phyloP scores from a whole-genome alignment of 805 yeast species.

The Dipodascopsis uninucleata region DNA sequence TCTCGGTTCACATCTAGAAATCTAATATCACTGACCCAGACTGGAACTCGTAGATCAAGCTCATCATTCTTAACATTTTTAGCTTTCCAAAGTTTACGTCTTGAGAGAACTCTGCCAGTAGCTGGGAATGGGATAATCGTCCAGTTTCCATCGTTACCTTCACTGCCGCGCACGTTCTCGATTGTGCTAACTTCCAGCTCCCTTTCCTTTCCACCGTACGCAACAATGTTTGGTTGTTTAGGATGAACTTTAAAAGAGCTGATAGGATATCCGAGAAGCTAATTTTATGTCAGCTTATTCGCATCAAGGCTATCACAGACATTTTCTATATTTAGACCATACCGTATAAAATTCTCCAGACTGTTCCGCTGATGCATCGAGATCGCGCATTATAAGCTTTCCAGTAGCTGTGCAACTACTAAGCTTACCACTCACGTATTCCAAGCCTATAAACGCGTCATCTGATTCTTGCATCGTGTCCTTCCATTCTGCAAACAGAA shows the following conservation, averaged over 20 bases:
- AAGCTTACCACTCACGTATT: slow-evolving; percentile 19
- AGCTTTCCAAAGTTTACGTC: slow-evolving; percentile 53
- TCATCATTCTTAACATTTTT: slow-evolving; percentile 80
- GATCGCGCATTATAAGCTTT: slow-evolving; percentile 29
- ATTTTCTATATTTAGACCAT: slow-evolving; percentile 12
- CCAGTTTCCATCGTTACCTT: slow-evolving; percentile 5
- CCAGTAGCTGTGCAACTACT: slow-evolving; percentile 38
- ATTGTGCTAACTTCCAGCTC: slow-evolving; percentile 46
- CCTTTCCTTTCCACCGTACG: slow-evolving; percentile 82
- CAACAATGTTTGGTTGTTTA: slow-evolving; percentile 51
- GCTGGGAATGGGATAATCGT: slow-evolving; percentile 2
- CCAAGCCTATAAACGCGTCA: slow-evolving; percentile 28
- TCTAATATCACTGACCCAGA: slow-evolving; percentile 64
- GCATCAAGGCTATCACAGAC: background rate
- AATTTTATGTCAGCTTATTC: slow-evolving; percentile 13
- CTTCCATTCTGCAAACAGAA: slow-evolving; percentile 20
- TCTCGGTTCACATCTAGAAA: slow-evolving; percentile 42
- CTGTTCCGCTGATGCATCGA: slow-evolving; percentile 29
- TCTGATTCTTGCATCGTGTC: slow-evolving; percentile 11
- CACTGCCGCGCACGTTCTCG: slow-evolving; percentile 7
- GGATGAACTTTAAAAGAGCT: slow-evolving; percentile 50
- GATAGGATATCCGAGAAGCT: slow-evolving; percentile 45
- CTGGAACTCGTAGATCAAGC: slow-evolving; percentile 75
- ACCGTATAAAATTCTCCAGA: slow-evolving; percentile 5
- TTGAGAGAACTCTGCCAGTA: slow-evolving; percentile 4